Evolutionary conservation across 2,329 filamentous ascomycete species (phyloP), one percentile per base, ranked within the genome.

Genomic region (Sporothrix globosa): DNA sequence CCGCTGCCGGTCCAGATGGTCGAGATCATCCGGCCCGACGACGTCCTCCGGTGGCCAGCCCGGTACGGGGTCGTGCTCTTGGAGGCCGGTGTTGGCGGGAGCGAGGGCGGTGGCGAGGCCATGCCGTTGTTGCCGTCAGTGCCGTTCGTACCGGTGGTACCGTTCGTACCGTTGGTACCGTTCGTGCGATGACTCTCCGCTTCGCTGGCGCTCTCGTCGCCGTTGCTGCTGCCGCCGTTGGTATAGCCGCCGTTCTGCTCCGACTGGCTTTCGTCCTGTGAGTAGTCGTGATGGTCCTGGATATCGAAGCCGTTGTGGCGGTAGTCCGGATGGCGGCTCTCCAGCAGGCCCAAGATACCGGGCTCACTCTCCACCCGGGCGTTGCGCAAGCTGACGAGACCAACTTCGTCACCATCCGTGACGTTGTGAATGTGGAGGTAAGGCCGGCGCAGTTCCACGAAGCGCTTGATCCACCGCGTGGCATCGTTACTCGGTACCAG

Each of bases 291-390:
- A 21, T 72, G 60, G 24, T 70, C 70, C 4, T 72, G 60, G 11
- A 71, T 56, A 30, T 74, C 73, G 48, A 73, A 73, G 53, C 73
- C 69, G 27, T 70, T 60, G 39, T 70, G 60, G 10, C 68, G 71
- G 67, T 74, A 72, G 41, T 74, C 73, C 3, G 72, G 73, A 66
- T 75, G 73, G 48, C 72, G 73, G 69, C 73, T 71, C 70, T 88
- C 85, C 24, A 98, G 85, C 10, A 98, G 81, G 11, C 90, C 89
- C 21, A 95, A 88, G 54, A 98, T 91, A 73, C 96, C 92, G 0
- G 96, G 96, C 73, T 94, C 91, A 76, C 94, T 92, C 78, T 99
- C 96, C 13, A 99, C 90, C n/a, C 94, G 87, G 9, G 92, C 91
- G 77, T 97, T 96, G 48, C 91, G 88, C 69, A 99, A 84, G 77